A percentile compares a stretch with the other conserved stretches of the same genome.
Conservation (phyloP, 768 basidiomycete species). For the Tephrocybe sp. region DNA sequence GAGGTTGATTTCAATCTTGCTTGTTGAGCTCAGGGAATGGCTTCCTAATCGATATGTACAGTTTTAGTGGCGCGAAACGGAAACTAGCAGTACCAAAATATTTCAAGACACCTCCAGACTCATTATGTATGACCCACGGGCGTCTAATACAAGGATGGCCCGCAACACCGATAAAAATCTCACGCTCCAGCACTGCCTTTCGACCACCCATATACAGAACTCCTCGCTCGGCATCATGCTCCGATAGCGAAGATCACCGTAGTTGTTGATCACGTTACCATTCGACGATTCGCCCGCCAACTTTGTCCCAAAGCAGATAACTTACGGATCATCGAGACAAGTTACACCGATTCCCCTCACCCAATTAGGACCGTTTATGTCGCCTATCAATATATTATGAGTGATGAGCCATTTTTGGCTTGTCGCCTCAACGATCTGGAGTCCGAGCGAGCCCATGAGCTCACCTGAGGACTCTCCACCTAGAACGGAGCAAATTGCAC, state of each 20-base stretch:
- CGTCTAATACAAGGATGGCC: no score
- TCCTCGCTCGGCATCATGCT: background rate
- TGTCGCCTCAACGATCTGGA: background rate
- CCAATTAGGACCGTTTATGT: background rate
- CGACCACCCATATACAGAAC: background rate
- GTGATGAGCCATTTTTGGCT: background rate
- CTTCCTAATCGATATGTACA: no score
- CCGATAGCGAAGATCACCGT: constrained; percentile 1
- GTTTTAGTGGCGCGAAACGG: no score
- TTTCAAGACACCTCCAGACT: no score
- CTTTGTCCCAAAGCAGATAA: background rate
- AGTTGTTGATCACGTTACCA: background rate
- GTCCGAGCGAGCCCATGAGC: background rate
- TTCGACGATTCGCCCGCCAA: background rate
- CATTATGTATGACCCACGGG: no score
- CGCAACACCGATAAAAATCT: no score
- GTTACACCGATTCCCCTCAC: background rate
- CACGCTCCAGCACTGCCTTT: background rate
- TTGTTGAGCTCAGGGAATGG: no score
- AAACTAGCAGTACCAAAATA: no score
- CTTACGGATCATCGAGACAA: background rate
- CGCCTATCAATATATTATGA: background rate
- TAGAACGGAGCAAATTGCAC: no score
- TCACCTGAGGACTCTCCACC: background rate
- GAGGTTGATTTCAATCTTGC: no score